These are phyloP conservation scores for Bruguiera gymnorhiza DNA, from an alignment of 345 rosid genomes.

Conservation along the genomic window DNA sequence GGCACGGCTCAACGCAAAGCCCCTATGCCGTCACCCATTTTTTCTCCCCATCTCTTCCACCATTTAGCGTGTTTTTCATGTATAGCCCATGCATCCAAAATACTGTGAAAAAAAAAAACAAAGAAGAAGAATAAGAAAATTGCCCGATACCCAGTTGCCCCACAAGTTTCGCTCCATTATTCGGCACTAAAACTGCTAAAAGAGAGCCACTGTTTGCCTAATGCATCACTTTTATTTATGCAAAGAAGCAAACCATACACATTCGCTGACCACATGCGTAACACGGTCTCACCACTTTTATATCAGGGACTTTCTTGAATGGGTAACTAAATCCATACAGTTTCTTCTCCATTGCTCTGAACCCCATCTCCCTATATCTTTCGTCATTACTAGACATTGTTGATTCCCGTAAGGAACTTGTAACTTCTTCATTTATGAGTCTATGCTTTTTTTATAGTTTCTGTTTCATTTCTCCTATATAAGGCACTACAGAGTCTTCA, in stretches of 20 bases:
- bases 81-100: background rate
- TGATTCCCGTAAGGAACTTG: slow-evolving; percentile 46
- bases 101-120: no score
- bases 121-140: no score
- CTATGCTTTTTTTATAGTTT: slow-evolving; percentile 12
- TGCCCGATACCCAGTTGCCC: no score
- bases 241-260: no score
- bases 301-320: slow-evolving; percentile 13
- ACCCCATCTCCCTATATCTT: slow-evolving; percentile 10
- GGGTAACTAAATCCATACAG: background rate
- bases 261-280: no score
- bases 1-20: background rate
- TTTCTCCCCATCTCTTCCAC: background rate
- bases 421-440: slow-evolving; percentile 36
- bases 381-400: slow-evolving; percentile 14
- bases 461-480: slow-evolving; percentile 27
- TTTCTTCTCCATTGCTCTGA: slow-evolving; percentile 16
- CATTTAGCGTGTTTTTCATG: slow-evolving; percentile 31
- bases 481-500: slow-evolving; percentile 1
- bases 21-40: background rate
- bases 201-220: background rate
- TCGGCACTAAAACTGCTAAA: background rate
- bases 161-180: slow-evolving; percentile 10
- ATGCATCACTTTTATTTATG: no score
- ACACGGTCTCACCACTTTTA: background rate